Evolutionary conservation across 1,284 basidiomycete genomes (phyloP).

Genomic region (Moesziomyces sp.): DNA sequence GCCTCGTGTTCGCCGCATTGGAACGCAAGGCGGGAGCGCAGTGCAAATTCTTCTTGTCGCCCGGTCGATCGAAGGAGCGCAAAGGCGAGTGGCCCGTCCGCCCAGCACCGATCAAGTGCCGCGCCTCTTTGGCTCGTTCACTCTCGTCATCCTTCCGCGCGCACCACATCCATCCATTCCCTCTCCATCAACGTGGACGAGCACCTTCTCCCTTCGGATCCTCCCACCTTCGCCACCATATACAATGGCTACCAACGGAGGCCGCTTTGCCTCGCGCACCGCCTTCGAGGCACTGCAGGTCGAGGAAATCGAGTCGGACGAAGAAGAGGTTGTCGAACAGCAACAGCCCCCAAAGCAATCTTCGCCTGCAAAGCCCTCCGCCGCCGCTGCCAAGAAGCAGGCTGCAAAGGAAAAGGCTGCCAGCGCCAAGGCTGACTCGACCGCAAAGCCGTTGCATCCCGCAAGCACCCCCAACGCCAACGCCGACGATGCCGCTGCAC

Average conservation of each 20-base stretch:
- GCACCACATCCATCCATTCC: too few relatives aligned
- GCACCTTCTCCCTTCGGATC: too few relatives aligned
- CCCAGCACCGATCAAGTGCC: too few relatives aligned
- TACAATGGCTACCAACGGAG: conserved; percentile 18
- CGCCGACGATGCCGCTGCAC: conserved; percentile 3
- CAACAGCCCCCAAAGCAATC: conserved; percentile 3
- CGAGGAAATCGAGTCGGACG: conserved; percentile 50
- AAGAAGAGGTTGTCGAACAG: conserved; percentile 30
- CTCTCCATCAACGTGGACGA: too few relatives aligned
- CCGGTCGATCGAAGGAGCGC: too few relatives aligned
- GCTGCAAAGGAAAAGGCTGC: conserved; percentile 17
- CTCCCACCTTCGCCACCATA: too few relatives aligned
- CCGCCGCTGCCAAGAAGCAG: conserved; percentile 10
- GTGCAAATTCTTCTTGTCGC: too few relatives aligned
- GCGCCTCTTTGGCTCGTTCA: too few relatives aligned
- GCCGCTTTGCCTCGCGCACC: conserved; percentile 48
- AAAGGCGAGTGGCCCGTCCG: too few relatives aligned
- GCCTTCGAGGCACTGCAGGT: conserved; percentile 52
- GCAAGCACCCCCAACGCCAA: background rate
- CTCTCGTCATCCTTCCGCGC: too few relatives aligned
- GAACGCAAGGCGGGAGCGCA: too few relatives aligned
- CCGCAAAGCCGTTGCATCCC: background rate
- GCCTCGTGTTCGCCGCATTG: too few relatives aligned
- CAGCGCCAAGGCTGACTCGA: conserved; percentile 19
- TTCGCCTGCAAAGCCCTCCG: background rate